These are phyloP conservation scores for Psidium guajava DNA, from an alignment of 345 rosid genomes.

Conservation along the genomic window DNA sequence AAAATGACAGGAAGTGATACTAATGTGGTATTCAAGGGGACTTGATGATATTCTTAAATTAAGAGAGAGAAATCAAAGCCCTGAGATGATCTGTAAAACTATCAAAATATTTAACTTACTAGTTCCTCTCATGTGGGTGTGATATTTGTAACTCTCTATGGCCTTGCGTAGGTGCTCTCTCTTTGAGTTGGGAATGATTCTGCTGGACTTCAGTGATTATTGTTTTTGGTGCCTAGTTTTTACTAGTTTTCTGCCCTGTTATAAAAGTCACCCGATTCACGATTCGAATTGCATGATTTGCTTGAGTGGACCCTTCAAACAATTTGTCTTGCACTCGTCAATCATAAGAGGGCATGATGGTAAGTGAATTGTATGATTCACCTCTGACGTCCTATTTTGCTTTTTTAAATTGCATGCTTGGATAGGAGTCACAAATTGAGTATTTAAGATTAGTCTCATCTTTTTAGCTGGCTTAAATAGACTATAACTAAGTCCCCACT, in stretches of 20 bases:
- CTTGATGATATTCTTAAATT: neutral
- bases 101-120: neutral
- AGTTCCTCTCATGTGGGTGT: neutral
- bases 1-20: neutral
- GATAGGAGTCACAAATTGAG: neutral
- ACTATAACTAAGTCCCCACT: neutral
- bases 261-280: neutral
- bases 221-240: neutral
- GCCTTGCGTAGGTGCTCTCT: neutral
- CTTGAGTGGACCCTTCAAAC: neutral
- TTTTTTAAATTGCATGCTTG: neutral
- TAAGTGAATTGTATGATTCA: neutral
- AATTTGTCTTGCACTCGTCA: neutral
- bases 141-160: neutral
- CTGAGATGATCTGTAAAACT: neutral
- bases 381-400: neutral
- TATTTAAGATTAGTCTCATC: neutral
- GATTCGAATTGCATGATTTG: accelerated
- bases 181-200: neutral
- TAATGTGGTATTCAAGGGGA: neutral
- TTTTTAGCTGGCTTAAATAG: neutral
- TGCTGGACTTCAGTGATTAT: neutral
- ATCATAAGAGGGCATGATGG: neutral
- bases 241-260: neutral
- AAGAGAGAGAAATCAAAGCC: neutral